Conservation (phyloP, 1,284 basidiomycete species). For the Ceratobasidium sp. region DNA sequence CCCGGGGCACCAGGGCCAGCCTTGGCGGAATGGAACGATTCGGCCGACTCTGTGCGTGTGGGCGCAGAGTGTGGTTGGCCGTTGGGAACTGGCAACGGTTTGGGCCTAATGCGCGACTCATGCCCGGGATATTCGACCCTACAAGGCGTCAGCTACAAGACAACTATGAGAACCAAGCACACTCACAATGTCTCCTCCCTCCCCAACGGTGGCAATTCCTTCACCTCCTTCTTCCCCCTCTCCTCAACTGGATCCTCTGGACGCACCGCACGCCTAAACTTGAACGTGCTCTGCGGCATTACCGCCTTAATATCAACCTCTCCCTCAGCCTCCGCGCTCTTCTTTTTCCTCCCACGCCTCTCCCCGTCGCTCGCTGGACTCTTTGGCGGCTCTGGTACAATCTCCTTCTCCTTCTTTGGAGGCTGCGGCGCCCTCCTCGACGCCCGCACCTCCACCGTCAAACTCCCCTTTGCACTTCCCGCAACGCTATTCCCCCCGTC, state of each 20-base stretch:
- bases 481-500: conserved; percentile 49
- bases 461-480: conserved; percentile 53
- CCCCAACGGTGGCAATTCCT: conserved; percentile 32
- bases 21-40: conserved; percentile 27
- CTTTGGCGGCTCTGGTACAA: conserved; percentile 32
- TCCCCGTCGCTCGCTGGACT: conserved; percentile 39
- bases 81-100: conserved; percentile 6
- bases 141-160: background rate
- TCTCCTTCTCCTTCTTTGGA: conserved; percentile 36
- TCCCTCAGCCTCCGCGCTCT: conserved; percentile 31
- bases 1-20: conserved; percentile 12
- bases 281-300: conserved; percentile 80
- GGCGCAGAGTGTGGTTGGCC: conserved; percentile 21
- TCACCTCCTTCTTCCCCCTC: conserved; percentile 38
- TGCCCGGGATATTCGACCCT: conserved; percentile 43
- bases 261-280: conserved; percentile 64
- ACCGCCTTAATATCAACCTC: conserved; percentile 81
- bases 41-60: conserved; percentile 15
- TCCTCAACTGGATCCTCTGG: conserved; percentile 39
- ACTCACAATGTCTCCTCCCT: conserved; percentile 43
- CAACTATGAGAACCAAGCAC: background rate
- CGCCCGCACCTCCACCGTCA: conserved; percentile 51
- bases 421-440: conserved; percentile 41
- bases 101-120: conserved; percentile 28
- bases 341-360: conserved; percentile 25